phyloP scores from a whole-genome alignment of 352 stramenopile species.

The Pythium dissimile region DNA sequence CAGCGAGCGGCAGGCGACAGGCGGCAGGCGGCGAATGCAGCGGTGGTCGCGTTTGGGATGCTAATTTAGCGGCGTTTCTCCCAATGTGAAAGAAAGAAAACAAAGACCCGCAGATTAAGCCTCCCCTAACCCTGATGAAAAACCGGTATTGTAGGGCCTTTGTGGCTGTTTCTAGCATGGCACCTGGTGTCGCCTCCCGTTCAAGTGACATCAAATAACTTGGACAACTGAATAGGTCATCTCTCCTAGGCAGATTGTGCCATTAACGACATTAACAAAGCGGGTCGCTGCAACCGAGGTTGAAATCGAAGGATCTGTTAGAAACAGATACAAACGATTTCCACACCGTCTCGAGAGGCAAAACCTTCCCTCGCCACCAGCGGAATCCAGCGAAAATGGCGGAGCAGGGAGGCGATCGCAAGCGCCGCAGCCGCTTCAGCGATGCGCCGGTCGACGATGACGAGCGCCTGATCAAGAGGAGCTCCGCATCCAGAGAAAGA shows the following conservation, averaged over 20 bases:
- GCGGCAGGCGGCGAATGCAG: too few relatives aligned
- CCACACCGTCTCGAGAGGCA: not conserved
- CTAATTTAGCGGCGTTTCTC: constrained; percentile 1
- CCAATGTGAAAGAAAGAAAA: not conserved
- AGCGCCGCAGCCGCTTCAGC: constrained; percentile 85
- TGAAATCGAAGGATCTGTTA: too few relatives aligned
- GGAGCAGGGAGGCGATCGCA: constrained; percentile 33
- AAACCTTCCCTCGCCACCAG: not conserved
- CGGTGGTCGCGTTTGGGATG: too few relatives aligned
- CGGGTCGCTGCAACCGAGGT: too few relatives aligned
- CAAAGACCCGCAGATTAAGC: not conserved
- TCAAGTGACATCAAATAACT: not conserved
- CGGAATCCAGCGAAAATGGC: constrained; percentile 21
- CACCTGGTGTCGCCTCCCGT: not conserved
- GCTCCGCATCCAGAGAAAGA: constrained; percentile 5
- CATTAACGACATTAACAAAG: too few relatives aligned
- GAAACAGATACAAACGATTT: not conserved
- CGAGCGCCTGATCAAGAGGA: constrained; percentile 17
- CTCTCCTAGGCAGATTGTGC: not conserved
- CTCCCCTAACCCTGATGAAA: not conserved
- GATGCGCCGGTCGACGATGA: constrained; percentile 33
- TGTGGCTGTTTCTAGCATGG: not conserved
- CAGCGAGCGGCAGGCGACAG: not conserved
- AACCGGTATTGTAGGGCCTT: not conserved
- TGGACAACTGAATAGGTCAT: not conserved